Conservation (phyloP, 495 filamentous ascomycete species). For the Aspergillus diversus region DNA sequence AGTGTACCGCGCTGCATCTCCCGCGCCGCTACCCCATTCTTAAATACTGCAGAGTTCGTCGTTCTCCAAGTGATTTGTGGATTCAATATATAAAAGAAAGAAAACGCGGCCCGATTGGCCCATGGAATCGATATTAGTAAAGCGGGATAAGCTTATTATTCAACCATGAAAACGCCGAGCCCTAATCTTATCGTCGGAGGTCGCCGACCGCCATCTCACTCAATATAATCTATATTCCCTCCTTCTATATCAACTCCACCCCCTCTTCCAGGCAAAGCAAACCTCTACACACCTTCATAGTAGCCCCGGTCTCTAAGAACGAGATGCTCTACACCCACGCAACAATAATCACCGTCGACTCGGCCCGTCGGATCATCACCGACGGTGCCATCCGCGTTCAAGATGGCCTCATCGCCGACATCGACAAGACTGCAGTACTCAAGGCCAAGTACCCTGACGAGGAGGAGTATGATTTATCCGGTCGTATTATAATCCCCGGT, state of each 20-base stretch:
- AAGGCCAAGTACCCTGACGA: slow-evolving; percentile 31
- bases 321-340: slow-evolving; percentile 42
- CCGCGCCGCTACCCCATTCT: too few species aligned
- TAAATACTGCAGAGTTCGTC: too few species aligned
- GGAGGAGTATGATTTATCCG: slow-evolving; percentile 37
- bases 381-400: slow-evolving; percentile 49
- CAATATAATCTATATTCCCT: background rate
- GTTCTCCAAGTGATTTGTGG: too few species aligned
- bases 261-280: background rate
- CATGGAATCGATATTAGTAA: too few species aligned
- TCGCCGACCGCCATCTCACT: background rate
- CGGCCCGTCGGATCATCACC: slow-evolving; percentile 44
- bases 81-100: too few species aligned
- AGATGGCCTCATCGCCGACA: slow-evolving; percentile 39
- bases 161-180: too few species aligned
- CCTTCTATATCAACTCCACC: background rate
- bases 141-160: too few species aligned
- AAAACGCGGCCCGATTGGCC: too few species aligned
- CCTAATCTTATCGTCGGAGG: slow-evolving; percentile 13
- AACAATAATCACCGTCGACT: slow-evolving; percentile 53
- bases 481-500: slow-evolving; percentile 51
- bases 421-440: slow-evolving; percentile 42
- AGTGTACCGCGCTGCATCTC: too few species aligned
- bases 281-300: background rate
- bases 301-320: background rate